Base-by-base conservation (phyloP, 1,284 basidiomycete genomes). In the Tetrapyrgos nigripes region DNA sequence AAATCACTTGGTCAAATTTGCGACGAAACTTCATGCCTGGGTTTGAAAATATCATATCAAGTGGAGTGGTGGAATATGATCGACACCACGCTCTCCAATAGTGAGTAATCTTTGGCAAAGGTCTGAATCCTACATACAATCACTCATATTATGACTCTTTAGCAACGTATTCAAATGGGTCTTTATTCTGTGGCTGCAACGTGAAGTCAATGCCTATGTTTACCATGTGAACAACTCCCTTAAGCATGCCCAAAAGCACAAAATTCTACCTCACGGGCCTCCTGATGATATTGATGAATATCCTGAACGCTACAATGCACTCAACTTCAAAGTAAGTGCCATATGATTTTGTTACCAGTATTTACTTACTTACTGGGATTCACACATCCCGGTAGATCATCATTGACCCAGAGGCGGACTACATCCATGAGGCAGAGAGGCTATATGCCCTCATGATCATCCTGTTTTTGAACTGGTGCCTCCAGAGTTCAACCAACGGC, bases 151-250 rank as follows among this genome's bases (percentile, higher is more conserved):
- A n/a, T n/a, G n/a, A n/a, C n/a, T n/a, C n/a, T n/a, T n/a, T n/a
- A 69, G 66, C 13, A 35, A 68, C 50, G 44, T 69, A 3, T 72
- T 68, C 26, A 58, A 49, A 1, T 71, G 67, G 66, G 19, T 70
- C 11, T 64, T 66, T 11, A 66, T 71, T 8, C 68, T 66, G 0
- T 70, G 64, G 66, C 21, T 70, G 4, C 70, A 72, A 37, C 33
- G n/a, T n/a, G n/a, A n/a, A n/a, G n/a, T n/a, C n/a, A n/a, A n/a
- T n/a, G n/a, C n/a, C n/a, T n/a, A n/a, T n/a, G n/a, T n/a, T n/a
- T n/a, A n/a, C n/a, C n/a, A n/a, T n/a, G n/a, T n/a, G n/a, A n/a
- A n/a, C n/a, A n/a, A n/a, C n/a, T n/a, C n/a, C n/a, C n/a, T n/a
- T n/a, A n/a, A n/a, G n/a, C n/a, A n/a, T n/a, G n/a, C n/a, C n/a